Evolutionary conservation across 192 early-diverging fungal genomes (phyloP), one percentile per base, ranked within the genome.

Genomic region (Podila clonocystis): DNA sequence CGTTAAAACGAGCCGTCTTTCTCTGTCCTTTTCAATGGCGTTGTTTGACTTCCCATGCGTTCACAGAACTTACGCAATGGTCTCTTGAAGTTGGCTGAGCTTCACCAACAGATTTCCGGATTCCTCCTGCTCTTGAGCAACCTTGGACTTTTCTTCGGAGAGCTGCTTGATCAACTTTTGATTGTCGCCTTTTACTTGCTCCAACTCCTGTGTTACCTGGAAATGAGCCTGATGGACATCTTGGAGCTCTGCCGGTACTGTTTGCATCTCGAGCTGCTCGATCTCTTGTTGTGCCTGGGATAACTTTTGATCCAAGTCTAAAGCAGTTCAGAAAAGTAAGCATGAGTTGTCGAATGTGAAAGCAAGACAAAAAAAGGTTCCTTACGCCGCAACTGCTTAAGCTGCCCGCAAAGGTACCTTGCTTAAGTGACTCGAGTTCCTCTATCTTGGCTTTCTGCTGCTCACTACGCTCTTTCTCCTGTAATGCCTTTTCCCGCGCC

Each of bases 71-170:
- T 65, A 80, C 77, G 77, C 38, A 36, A 80, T 80, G 11, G 71
- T 80, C 49, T 73, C 77, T 55, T 80, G 77, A 30, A 80, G 71
- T 28, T 80, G 77, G 62, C 71, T 80, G 5, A 80, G 34, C 58
- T 80, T 80, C 52, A 63, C 61, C 22, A 80, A 48, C 22, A 80
- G 67, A n/a, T 80, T 65, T 1, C 77, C 71, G 2, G 77, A 58
- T 33, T 80, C 77, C 49, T 80, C 77, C 49, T 80, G 77, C 24
- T 80, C 77, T 9, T 70, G 48, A 5, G 62, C 19, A 8, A 80
- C 62, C 58, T 80, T 80, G 55, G 33, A 49, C 58, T 73, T 80
- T 41, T 80, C 77, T 20, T 73, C 62, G 1, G 57, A 31, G 3
- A 80, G 41, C 0, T 80, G 70, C 2, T 45, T 15, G 6, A 36